These are phyloP conservation scores for Diaporthe caulivora DNA, from an alignment of 2,329 filamentous ascomycete species.

Conservation along the genomic window DNA sequence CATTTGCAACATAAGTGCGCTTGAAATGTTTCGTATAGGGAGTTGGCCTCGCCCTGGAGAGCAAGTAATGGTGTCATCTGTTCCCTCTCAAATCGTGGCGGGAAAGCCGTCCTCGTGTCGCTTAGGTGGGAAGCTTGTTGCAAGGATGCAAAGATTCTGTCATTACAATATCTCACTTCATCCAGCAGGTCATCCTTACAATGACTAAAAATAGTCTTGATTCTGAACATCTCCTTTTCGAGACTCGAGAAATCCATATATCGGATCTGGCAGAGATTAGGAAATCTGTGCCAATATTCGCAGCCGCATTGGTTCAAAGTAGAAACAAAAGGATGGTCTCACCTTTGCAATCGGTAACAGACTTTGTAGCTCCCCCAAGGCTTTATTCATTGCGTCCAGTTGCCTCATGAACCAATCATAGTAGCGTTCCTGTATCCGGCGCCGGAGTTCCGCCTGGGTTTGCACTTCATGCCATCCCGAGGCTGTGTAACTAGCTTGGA, in stretches of 20 bases:
- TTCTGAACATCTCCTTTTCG: background rate
- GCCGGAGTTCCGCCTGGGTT: background rate
- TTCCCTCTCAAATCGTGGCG: background rate
- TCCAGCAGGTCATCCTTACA: background rate
- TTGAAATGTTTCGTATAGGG: background rate
- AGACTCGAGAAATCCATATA: background rate
- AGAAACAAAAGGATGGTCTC: background rate
- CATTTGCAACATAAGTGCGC: background rate
- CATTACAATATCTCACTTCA: background rate
- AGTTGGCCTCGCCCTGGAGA: background rate
- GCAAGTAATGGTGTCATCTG: background rate
- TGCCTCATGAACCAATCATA: background rate
- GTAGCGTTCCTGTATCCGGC: background rate
- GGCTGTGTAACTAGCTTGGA: background rate
- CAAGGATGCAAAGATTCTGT: background rate
- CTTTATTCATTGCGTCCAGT: background rate
- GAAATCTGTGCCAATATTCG: accelerated
- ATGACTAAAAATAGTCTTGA: background rate
- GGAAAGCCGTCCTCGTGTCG: background rate
- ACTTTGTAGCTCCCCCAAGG: background rate
- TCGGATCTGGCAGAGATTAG: background rate
- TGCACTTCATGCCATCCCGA: background rate
- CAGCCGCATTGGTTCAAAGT: accelerated
- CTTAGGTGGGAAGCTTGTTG: background rate
- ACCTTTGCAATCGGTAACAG: background rate